Percentiles rank a stretch among this genome's conserved stretches.
These are phyloP conservation scores for Hyaloscypha hepaticicola DNA, from an alignment of 495 filamentous ascomycete genomes.

Conservation along the genomic window DNA sequence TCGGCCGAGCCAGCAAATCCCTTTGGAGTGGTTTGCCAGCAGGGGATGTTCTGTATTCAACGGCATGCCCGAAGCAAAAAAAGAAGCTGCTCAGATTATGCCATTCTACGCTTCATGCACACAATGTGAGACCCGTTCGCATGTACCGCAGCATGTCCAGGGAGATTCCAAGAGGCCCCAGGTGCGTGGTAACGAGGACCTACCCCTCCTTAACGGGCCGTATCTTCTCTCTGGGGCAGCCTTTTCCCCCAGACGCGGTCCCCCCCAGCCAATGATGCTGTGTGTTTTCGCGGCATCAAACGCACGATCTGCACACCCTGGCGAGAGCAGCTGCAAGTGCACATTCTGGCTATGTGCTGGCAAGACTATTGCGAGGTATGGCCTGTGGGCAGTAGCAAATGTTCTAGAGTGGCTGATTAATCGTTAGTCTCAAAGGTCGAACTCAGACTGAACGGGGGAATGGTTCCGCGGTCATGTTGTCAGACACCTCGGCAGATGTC, in stretches of 20 bases:
- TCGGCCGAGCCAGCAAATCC: background rate
- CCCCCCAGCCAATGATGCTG: background rate
- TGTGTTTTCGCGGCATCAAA: background rate
- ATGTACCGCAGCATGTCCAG: background rate
- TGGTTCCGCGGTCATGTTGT: background rate
- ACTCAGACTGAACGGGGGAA: background rate
- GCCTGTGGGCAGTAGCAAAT: background rate
- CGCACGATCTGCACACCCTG: constrained; percentile 1
- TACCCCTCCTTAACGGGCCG: background rate
- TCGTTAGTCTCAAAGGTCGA: too few relatives aligned
- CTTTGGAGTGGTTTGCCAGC: background rate
- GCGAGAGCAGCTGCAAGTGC: background rate
- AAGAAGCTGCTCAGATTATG: background rate
- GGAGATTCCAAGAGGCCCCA: background rate
- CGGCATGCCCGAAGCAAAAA: background rate
- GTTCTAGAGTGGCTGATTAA: background rate
- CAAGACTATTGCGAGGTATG: background rate
- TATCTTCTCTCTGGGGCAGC: background rate
- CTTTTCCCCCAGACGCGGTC: background rate
- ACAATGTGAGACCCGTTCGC: background rate
- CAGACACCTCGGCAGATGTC: background rate
- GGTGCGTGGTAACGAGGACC: constrained; percentile 12
- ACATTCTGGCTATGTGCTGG: background rate
- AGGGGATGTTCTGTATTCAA: background rate
- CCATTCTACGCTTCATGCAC: background rate